Evolutionary conservation across 2,329 filamentous ascomycete species (phyloP).

Genomic region (Ophiostoma pallidulum): DNA sequence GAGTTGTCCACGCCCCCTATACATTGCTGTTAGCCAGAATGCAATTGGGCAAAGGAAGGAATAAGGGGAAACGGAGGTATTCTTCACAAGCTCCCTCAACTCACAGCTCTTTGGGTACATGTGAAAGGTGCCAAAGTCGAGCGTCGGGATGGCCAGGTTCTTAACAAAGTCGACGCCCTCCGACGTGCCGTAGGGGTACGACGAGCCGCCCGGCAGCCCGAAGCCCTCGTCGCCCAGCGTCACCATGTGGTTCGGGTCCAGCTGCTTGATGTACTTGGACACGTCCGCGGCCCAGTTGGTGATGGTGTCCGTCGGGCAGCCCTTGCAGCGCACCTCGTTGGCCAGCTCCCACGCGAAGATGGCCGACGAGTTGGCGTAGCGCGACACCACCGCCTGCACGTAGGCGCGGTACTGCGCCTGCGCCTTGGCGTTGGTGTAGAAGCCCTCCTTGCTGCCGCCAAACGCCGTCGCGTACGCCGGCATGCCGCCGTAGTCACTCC

Average conservation of each 20-base stretch:
- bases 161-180: constrained; percentile 40
- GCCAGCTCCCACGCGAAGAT: constrained; percentile 47
- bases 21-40: too few species aligned
- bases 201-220: constrained; percentile 44
- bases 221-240: constrained; percentile 55
- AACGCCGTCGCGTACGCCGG: constrained; percentile 16
- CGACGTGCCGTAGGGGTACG: constrained; percentile 36
- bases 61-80: too few species aligned
- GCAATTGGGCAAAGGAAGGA: too few species aligned
- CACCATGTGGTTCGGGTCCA: constrained; percentile 38
- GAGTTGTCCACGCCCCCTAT: constrained; percentile 25
- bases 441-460: constrained; percentile 6
- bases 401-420: constrained; percentile 48
- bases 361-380: constrained; percentile 37
- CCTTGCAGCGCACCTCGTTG: constrained; percentile 46
- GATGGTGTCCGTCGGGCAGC: constrained; percentile 42
- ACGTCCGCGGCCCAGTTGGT: constrained; percentile 46
- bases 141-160: constrained; percentile 41
- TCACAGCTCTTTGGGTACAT: constrained; percentile 32
- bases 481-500: constrained; percentile 17
- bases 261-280: constrained; percentile 38
- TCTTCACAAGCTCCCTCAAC: too few species aligned
- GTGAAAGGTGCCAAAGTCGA: constrained; percentile 45
- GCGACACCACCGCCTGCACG: constrained; percentile 37
- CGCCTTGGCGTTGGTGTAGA: constrained; percentile 22